Evolutionary conservation across 2,329 filamentous ascomycete species (phyloP), one percentile per base, ranked within the genome.

Genomic region (Colletotrichum karsti): DNA sequence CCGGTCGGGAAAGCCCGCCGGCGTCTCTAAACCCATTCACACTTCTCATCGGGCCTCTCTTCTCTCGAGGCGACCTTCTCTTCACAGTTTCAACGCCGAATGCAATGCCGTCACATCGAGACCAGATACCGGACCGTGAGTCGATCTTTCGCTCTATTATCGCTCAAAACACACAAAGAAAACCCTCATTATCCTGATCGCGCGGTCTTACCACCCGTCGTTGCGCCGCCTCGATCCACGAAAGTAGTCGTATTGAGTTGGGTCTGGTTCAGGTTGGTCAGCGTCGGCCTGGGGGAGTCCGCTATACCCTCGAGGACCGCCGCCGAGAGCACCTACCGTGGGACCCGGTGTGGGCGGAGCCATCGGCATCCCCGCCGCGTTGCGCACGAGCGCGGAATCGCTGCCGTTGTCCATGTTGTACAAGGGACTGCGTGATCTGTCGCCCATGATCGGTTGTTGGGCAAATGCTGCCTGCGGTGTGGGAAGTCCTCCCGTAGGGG

Each of bases 231-330:
- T 56, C 20, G 75, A 79, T 4, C 81, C 79, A 28, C 87, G 82
- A 76, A 89, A 89, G 71, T 89, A 89, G 74, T 89, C 87, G 71
- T 89, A 89, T 67, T 83, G 81, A 71, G 81, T 77, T 8, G 86
- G 84, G 44, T 87, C 84, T 20, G 74, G 75, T 8, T 73, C 56
- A 4, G 75, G 33, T n/a, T 62, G 74, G 22, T 79, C 75, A 8
- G 80, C 77, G 62, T 89, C 87, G 42, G 79, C 77, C 73, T 90
- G 88, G 0, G 88, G 85, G 60, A 91, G 75, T 26, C 85, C 84
- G 13, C 87, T 89, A 74, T 91, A 91, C 0, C 89, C 88, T 56
- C 83, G 80, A 1, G 87, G 86, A 3, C 88, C 88, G 59, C 87
- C 87, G 18, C 87, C 88, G 18, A 89, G 75, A 68, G 87, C 86